Conservation (phyloP, 371 early-diverging fungal species). For the Saksenaea vasiformis region DNA sequence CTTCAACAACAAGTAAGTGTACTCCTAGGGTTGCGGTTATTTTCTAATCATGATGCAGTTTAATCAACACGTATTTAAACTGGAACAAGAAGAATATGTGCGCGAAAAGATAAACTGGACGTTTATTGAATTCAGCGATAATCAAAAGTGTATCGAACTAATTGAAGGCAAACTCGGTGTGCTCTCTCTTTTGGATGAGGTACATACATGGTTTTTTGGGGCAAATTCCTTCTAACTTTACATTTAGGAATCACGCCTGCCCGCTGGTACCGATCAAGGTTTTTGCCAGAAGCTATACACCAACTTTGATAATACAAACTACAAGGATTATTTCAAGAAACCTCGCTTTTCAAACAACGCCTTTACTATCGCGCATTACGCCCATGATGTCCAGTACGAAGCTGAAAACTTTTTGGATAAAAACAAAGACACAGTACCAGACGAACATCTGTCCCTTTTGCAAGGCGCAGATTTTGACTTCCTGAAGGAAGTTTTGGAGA, state of each 20-base stretch:
- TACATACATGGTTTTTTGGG: neutral
- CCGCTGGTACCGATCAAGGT: conserved; percentile 76
- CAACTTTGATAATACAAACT: conserved; percentile 66
- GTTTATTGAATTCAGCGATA: conserved; percentile 94
- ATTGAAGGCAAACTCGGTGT: conserved; percentile 96
- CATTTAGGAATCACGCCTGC: conserved; percentile 73
- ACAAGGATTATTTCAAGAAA: conserved; percentile 82
- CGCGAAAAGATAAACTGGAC: conserved; percentile 88
- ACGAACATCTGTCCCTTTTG: conserved; percentile 80
- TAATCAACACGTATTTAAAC: conserved; percentile 62
- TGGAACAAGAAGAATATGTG: conserved; percentile 93
- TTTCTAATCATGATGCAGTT: conserved; percentile 43
- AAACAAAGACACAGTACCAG: conserved; percentile 98
- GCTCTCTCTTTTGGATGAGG: conserved; percentile 92
- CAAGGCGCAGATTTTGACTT: conserved; percentile 71
- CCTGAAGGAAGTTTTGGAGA: conserved; percentile 67
- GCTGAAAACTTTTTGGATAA: conserved; percentile 97
- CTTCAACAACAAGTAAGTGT: conserved; percentile 80
- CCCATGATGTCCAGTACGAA: conserved; percentile 89
- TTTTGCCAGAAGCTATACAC: conserved; percentile 81
- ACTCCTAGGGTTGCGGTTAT: neutral
- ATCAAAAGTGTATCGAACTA: conserved; percentile 96
- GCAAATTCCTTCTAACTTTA: neutral
- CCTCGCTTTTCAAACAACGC: conserved; percentile 84
- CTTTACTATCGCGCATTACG: conserved; percentile 91